phyloP scores from a whole-genome alignment of 2,329 filamentous ascomycete genomes.

The Ampelomyces quisqualis region DNA sequence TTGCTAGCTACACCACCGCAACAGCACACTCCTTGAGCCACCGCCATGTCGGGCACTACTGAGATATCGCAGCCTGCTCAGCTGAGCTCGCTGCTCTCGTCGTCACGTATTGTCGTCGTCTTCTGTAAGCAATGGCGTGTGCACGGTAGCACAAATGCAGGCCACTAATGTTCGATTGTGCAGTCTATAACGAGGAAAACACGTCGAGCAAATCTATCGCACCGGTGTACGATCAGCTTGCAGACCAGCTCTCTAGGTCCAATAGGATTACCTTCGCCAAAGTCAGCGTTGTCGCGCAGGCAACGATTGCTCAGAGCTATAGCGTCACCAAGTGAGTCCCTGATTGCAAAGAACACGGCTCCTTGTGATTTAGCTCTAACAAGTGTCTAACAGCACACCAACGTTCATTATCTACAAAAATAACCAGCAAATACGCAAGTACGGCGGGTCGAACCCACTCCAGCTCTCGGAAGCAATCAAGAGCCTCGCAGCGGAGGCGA shows the following conservation, averaged over 20 bases:
- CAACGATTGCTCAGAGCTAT: conserved; percentile 72
- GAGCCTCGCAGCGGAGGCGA: conserved; percentile 67
- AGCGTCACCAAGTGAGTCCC: conserved; percentile 62
- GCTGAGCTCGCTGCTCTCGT: conserved; percentile 62
- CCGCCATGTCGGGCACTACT: conserved; percentile 49
- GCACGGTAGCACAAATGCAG: conserved; percentile 18
- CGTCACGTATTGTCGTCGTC: conserved; percentile 77
- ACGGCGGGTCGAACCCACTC: conserved; percentile 71
- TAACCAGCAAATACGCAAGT: conserved; percentile 65
- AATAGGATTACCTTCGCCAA: conserved; percentile 80
- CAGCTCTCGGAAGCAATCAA: conserved; percentile 71
- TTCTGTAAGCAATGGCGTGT: conserved; percentile 68
- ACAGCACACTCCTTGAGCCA: conserved; percentile 12
- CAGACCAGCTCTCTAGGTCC: conserved; percentile 67
- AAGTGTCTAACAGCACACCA: conserved; percentile 60
- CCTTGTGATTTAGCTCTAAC: too few relatives aligned
- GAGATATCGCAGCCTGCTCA: conserved; percentile 47
- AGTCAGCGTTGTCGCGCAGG: conserved; percentile 77
- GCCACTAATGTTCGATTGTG: conserved; percentile 22
- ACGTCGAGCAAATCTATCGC: conserved; percentile 81
- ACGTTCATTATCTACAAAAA: conserved; percentile 84
- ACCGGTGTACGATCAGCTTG: conserved; percentile 77
- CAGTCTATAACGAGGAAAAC: conserved; percentile 89
- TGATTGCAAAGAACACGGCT: too few relatives aligned
- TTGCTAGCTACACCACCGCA: conserved; percentile 20